phyloP scores from a whole-genome alignment of 1,284 basidiomycete genomes.

The Sporisorium graminicola region DNA sequence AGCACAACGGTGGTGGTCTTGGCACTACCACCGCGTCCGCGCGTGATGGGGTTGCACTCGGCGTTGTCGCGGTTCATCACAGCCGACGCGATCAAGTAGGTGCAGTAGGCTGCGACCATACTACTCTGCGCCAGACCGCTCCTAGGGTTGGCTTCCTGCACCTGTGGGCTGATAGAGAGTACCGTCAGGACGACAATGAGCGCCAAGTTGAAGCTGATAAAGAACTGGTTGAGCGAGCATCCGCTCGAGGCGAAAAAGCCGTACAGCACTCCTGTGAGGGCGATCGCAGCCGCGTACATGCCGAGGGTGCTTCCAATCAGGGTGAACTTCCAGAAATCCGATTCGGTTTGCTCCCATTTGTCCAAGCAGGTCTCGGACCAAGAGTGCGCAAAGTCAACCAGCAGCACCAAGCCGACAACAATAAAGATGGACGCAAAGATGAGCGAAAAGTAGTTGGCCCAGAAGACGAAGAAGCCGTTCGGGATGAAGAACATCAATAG shows the following conservation, averaged over 20 bases:
- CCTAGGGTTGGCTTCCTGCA: conserved; percentile 93
- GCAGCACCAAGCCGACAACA: conserved; percentile 90
- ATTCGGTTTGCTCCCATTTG: conserved; percentile 87
- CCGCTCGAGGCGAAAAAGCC: conserved; percentile 89
- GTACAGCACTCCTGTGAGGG: conserved; percentile 88
- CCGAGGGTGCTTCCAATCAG: conserved; percentile 91
- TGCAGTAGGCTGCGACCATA: conserved; percentile 97
- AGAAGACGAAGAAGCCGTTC: conserved; percentile 94
- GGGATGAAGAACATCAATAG: conserved; percentile 89
- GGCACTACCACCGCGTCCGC: conserved; percentile 76
- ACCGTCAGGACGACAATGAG: conserved; percentile 85
- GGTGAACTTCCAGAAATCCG: conserved; percentile 95
- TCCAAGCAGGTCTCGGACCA: conserved; percentile 98
- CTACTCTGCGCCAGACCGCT: conserved; percentile 94
- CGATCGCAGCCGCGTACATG: conserved; percentile 86
- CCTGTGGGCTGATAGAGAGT: conserved; percentile 83
- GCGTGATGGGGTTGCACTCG: conserved; percentile 87
- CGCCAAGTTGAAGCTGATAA: conserved; percentile 93
- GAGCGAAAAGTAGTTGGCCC: conserved; percentile 91
- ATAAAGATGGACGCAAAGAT: conserved; percentile 95
- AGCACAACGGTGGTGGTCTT: conserved; percentile 88
- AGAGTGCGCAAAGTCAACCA: conserved; percentile 98
- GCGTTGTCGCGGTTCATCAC: conserved; percentile 88
- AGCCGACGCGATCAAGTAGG: conserved; percentile 93
- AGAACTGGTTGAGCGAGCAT: conserved; percentile 91